phyloP scores from a whole-genome alignment of 768 basidiomycete genomes.

The Lactarius sanguifluus region DNA sequence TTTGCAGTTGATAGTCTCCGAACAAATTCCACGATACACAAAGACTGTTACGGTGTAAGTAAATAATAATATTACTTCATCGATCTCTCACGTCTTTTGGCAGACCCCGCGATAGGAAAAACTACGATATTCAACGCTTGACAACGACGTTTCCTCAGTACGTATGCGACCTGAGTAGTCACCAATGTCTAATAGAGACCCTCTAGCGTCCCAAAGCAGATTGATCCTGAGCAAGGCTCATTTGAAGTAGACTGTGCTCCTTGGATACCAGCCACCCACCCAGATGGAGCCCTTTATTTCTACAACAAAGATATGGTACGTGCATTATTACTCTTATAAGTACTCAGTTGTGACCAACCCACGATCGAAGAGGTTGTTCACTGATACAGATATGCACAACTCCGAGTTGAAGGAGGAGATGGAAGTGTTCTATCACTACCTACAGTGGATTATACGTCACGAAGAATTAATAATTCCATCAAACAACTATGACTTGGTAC shows the following conservation, averaged over 20 bases:
- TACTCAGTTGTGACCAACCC: background rate
- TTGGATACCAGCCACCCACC: slow-evolving; percentile 49
- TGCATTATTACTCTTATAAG: background rate
- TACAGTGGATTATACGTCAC: slow-evolving; percentile 26
- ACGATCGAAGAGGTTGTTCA: slow-evolving; percentile 45
- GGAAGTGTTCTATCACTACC: slow-evolving; percentile 31
- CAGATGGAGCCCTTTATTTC: background rate
- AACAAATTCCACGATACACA: slow-evolving; percentile 1
- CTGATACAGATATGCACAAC: slow-evolving; percentile 53
- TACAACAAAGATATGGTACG: background rate
- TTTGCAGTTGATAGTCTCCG: background rate
- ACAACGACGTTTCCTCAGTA: background rate
- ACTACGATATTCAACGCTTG: background rate
- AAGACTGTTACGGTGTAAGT: background rate
- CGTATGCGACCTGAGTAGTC: background rate
- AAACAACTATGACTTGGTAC: slow-evolving; percentile 26
- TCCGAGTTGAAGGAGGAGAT: slow-evolving; percentile 36
- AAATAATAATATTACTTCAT: background rate
- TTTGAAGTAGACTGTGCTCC: background rate
- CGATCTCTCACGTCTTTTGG: background rate
- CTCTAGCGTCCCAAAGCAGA: background rate
- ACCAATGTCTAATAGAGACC: background rate
- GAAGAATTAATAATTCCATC: slow-evolving; percentile 19
- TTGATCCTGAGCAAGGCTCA: background rate
- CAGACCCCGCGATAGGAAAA: background rate